Evolutionary conservation across 768 basidiomycete species (phyloP).

Genomic region (Mrakia frigida): DNA sequence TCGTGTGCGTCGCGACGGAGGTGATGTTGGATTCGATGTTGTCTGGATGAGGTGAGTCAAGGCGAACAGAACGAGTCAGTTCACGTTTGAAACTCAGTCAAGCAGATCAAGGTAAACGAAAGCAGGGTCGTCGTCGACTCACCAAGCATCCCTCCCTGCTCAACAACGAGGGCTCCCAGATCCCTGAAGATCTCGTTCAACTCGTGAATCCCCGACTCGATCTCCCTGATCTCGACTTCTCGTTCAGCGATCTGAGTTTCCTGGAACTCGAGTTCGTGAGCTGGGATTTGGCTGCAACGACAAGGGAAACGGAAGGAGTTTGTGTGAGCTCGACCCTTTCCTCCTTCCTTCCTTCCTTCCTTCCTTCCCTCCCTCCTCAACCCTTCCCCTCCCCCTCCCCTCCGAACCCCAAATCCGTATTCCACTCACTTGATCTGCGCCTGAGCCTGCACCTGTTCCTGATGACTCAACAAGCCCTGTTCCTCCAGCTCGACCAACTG

Average conservation of each 20-base stretch:
- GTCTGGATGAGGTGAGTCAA: constrained; percentile 52
- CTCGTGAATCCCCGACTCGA: constrained; percentile 94
- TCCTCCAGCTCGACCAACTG: constrained; percentile 26
- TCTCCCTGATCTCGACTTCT: constrained; percentile 89
- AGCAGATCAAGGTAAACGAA: too few species aligned
- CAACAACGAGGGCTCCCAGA: constrained; percentile 84
- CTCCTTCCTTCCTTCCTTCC: background rate
- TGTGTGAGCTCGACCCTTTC: background rate
- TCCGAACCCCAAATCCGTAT: too few species aligned
- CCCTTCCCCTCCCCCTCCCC: background rate
- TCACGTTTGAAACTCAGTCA: background rate
- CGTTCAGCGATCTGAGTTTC: constrained; percentile 92
- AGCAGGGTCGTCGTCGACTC: constrained; percentile 42
- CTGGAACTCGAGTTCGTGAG: constrained; percentile 80
- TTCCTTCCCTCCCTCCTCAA: background rate
- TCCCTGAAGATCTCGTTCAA: constrained; percentile 94
- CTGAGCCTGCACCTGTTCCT: constrained; percentile 43
- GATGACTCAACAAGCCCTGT: constrained; percentile 35
- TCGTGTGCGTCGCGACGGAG: constrained; percentile 74
- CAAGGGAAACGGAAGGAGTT: background rate
- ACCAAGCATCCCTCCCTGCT: constrained; percentile 95
- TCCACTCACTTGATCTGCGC: constrained; percentile 33
- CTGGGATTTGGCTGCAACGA: constrained; percentile 36
- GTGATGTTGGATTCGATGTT: constrained; percentile 93
- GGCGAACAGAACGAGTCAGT: background rate